A percentile compares a stretch with the other conserved stretches of the same genome.
phyloP scores from a whole-genome alignment of 1,284 basidiomycete genomes.

The Ganoderma sinense region DNA sequence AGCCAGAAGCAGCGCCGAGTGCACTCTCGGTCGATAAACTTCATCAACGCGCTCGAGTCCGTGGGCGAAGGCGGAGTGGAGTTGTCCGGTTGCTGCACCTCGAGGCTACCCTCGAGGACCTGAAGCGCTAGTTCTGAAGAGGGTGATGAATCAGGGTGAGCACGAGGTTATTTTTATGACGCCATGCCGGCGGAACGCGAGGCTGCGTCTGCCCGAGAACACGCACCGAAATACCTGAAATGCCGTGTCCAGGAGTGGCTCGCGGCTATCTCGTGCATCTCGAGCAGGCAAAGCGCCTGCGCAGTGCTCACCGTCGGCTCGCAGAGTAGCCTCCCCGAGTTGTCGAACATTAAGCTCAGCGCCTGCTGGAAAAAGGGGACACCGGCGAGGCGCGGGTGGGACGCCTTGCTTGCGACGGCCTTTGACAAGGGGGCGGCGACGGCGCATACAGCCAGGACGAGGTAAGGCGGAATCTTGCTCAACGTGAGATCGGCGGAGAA shows the following conservation, averaged over 20 bases:
- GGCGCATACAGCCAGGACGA: slow-evolving; percentile 77
- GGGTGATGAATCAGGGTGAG: slow-evolving; percentile 4
- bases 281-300: slow-evolving; percentile 75
- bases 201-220: not conserved
- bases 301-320: slow-evolving; percentile 66
- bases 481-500: slow-evolving; percentile 71
- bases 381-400: slow-evolving; percentile 70
- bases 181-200: not conserved
- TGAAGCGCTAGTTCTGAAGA: slow-evolving; percentile 65
- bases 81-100: slow-evolving; percentile 66
- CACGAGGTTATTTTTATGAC: not conserved
- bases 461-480: slow-evolving; percentile 69
- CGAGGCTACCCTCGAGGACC: slow-evolving; percentile 71
- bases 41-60: slow-evolving; percentile 55
- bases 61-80: slow-evolving; percentile 56
- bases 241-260: slow-evolving; percentile 47
- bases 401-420: slow-evolving; percentile 64
- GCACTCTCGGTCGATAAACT: slow-evolving; percentile 73
- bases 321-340: slow-evolving; percentile 62
- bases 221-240: slow-evolving; percentile 46
- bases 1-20: slow-evolving; percentile 82
- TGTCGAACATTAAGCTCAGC: slow-evolving; percentile 73
- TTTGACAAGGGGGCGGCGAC: slow-evolving; percentile 77
- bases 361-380: slow-evolving; percentile 74
- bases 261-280: slow-evolving; percentile 68